Conservation (phyloP, 371 early-diverging fungal species). For the Dichotomocladium elegans region DNA sequence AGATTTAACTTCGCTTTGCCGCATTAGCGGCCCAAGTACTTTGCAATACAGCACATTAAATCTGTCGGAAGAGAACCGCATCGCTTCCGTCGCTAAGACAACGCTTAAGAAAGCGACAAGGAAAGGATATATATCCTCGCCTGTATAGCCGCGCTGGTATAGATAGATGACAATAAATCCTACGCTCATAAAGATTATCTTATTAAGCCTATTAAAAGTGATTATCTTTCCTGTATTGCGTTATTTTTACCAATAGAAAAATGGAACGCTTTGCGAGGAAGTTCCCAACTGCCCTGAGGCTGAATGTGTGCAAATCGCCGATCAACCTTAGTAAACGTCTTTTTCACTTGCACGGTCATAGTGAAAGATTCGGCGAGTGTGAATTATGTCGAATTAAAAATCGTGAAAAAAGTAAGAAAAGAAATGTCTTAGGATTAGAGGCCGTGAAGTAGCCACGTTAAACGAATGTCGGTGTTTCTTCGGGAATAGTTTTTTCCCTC, state of each 20-base stretch:
- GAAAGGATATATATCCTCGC: slow-evolving; percentile 26
- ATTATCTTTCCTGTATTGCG: not conserved
- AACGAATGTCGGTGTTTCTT: too few relatives aligned
- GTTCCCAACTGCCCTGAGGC: slow-evolving; percentile 44
- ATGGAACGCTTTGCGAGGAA: slow-evolving; percentile 52
- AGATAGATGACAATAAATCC: slow-evolving; percentile 46
- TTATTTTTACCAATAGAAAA: slow-evolving; percentile 42
- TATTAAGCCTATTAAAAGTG: not conserved
- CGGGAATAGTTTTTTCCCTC: too few relatives aligned
- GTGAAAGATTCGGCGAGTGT: too few relatives aligned
- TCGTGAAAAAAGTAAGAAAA: too few relatives aligned
- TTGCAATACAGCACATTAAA: slow-evolving; percentile 46
- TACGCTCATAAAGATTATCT: too few relatives aligned
- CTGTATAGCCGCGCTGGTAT: slow-evolving; percentile 24
- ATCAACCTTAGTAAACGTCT: not conserved
- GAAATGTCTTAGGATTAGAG: too few relatives aligned
- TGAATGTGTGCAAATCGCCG: slow-evolving; percentile 25
- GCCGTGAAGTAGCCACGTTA: too few relatives aligned
- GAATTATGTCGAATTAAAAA: too few relatives aligned
- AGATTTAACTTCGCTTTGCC: slow-evolving; percentile 36
- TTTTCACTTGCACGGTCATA: not conserved
- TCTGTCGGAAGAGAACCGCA: slow-evolving; percentile 40
- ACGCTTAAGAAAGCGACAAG: slow-evolving; percentile 26
- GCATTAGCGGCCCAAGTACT: slow-evolving; percentile 47
- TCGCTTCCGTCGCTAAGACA: slow-evolving; percentile 31